A percentile compares a stretch with the other conserved stretches of the same genome.
Evolutionary conservation across 768 basidiomycete species (phyloP).

Genomic region (Gelatoporia subvermispora): DNA sequence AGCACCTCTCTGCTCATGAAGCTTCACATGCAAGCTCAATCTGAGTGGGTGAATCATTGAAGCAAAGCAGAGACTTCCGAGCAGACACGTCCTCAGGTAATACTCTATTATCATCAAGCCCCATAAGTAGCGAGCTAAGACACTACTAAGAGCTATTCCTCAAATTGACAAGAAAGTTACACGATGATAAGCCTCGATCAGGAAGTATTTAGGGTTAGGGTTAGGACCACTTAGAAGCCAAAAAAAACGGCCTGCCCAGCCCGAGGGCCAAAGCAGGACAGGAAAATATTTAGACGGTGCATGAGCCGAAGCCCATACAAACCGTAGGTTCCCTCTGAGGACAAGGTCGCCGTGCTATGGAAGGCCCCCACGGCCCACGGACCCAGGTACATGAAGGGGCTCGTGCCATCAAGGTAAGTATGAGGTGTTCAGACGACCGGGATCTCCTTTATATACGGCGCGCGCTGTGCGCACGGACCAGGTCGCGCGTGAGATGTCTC

Average conservation of each 20-base stretch:
- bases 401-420: slow-evolving; percentile 28
- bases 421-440: slow-evolving; percentile 10
- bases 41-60: too few relatives aligned
- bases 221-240: slow-evolving; percentile 7
- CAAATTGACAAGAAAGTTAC: too few relatives aligned
- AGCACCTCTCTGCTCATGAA: too few relatives aligned
- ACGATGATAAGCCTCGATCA: too few relatives aligned
- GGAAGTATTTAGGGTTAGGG: slow-evolving; percentile 11
- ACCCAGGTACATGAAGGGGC: slow-evolving; percentile 30
- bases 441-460: slow-evolving; percentile 1
- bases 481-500: too few relatives aligned
- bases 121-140: too few relatives aligned
- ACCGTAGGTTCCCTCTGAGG: slow-evolving; percentile 37
- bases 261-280: slow-evolving; percentile 19
- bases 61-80: too few relatives aligned
- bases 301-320: slow-evolving; percentile 38
- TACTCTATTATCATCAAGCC: too few relatives aligned
- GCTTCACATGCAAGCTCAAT: too few relatives aligned
- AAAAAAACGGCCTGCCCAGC: slow-evolving; percentile 16
- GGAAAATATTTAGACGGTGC: slow-evolving; percentile 27
- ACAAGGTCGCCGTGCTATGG: slow-evolving; percentile 53
- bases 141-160: too few relatives aligned
- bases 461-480: slow-evolving; percentile 12
- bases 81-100: too few relatives aligned
- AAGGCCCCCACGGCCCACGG: slow-evolving; percentile 29